Base-by-base conservation (phyloP, 352 stramenopile genomes). In the Pythium pyrilobum region DNA sequence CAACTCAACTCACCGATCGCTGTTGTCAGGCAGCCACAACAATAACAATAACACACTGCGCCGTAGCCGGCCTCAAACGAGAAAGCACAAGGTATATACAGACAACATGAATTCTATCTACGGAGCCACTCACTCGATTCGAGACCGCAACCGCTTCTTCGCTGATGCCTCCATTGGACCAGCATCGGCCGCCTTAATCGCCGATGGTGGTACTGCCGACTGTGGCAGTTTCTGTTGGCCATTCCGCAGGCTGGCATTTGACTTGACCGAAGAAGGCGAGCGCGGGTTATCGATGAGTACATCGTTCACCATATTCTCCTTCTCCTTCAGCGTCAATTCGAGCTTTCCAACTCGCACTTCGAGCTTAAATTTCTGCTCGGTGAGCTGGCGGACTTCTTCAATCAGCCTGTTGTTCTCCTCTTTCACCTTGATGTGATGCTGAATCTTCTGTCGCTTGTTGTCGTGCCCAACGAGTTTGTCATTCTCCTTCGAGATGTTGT, bases 401-500 rank as follows among this genome's bases (percentile, higher is more conserved):
- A 86, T 54, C 16, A 92, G 55, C 21, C 78, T 71, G 36, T 92
- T 92, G 61, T 89, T 89, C 48, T 92, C 78, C 28, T 90, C 81
- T 50, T 92, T 92, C 16, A 92, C 74, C 40, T 81, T 83, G 43
- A 77, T 74, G 42, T 92, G 79, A 29, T 92, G 77, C 50, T 92
- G 81, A 56, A 92, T 92, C 62, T 86, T 88, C 50, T 92, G 81
- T 9, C 77, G 73, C 33, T 72, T 82, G 54, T 92, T 92, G 59
- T 86, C 67, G 32, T 92, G 81, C 4, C 79, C 79, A 8, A 89
- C 77, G 8, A 92, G 73, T 48, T 87, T 77, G 55, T 89, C 77
- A 31, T 89, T 89, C 39, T 78, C 79, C 16, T 73, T 67, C 1
- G 59, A 59, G 24, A 68, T 59, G 18, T 71, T 50, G 63, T 81